phyloP scores from a whole-genome alignment of 495 filamentous ascomycete genomes.

The Trypethelium eluteriae region DNA sequence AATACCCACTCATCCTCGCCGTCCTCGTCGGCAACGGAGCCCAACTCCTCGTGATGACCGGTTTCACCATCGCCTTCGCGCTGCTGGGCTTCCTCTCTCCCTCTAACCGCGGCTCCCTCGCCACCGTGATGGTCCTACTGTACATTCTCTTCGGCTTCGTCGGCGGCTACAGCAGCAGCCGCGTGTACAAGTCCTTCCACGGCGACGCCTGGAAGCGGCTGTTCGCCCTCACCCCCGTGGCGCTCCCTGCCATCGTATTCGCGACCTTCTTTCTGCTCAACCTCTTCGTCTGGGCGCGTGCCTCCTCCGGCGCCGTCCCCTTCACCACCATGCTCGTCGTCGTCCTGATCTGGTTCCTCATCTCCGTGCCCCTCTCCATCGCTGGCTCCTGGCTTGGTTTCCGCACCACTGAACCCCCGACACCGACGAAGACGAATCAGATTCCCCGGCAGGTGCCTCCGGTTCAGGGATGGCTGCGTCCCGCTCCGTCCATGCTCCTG shows the following conservation, averaged over 20 bases:
- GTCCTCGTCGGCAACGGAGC: constrained; percentile 88
- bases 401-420: constrained; percentile 54
- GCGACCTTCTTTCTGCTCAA: constrained; percentile 85
- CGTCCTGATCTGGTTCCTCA: constrained; percentile 90
- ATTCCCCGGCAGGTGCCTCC: constrained; percentile 95
- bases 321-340: constrained; percentile 95
- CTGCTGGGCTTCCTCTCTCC: constrained; percentile 91
- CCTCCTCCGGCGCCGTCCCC: constrained; percentile 85
- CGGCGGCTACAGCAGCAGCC: constrained; percentile 82
- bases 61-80: constrained; percentile 84
- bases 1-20: constrained; percentile 72
- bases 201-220: constrained; percentile 92
- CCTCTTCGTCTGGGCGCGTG: constrained; percentile 87
- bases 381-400: constrained; percentile 92
- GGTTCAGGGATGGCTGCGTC: constrained; percentile 67
- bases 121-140: constrained; percentile 81
- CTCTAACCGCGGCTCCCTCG: constrained; percentile 85
- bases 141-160: constrained; percentile 90
- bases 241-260: constrained; percentile 85
- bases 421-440: constrained; percentile 91
- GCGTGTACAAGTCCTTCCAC: constrained; percentile 84
- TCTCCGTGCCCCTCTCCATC: constrained; percentile 84
- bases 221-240: constrained; percentile 75
- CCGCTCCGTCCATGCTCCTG: constrained; percentile 76
- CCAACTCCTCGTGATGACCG: constrained; percentile 96